Evolutionary conservation across 768 basidiomycete species (phyloP), one percentile per base, ranked within the genome.

Genomic region (Naganishia randhawae): DNA sequence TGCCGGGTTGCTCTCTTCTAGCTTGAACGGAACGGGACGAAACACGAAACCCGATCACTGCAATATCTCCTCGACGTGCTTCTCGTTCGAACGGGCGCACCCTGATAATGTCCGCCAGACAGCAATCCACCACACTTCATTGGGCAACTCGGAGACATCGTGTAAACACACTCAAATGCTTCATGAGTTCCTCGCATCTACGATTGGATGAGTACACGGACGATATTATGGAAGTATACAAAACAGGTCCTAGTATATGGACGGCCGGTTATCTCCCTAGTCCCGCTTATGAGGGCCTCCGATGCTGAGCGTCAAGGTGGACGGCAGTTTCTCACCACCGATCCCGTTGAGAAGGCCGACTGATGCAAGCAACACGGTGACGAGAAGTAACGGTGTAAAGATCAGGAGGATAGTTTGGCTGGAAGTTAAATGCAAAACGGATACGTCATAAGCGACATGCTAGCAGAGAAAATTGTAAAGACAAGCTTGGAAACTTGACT

Each of bases 371-470:
- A 52, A n/a, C 25, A 68, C 37, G 32, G 50, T 51, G 35, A 68
- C 16, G 57, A 68, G 67, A 25, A 68, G 67, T 22, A 68, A 25
- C 3, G 67, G 67, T n/a, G 67, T 68, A 48, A 68, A 63, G 7
- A 68, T 41, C 45, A 68, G 22, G 32, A 68, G 67, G 14, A 48
- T 63, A n/a, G 57, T 63, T 68, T 68, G 67, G 57, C 67, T 68
- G 52, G 19, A n/a, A 27, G 14, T 13, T 1, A 35, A 3, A n/a
- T 17, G 4, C 22, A 16, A 37, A 22, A 37, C 3, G 6, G 27
- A 10, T 13, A 29, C 16, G 31, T 31, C 52, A 10, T 33, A 19
- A 29, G 31, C 25, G 17, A 33, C 35, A 33, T 37, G 16, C 19
- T 19, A 19, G 53, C 5, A 27, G 8, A 25, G 25, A 42, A 11